These are phyloP conservation scores for Trametes villosa DNA, from an alignment of 768 basidiomycete genomes.

Conservation along the genomic window DNA sequence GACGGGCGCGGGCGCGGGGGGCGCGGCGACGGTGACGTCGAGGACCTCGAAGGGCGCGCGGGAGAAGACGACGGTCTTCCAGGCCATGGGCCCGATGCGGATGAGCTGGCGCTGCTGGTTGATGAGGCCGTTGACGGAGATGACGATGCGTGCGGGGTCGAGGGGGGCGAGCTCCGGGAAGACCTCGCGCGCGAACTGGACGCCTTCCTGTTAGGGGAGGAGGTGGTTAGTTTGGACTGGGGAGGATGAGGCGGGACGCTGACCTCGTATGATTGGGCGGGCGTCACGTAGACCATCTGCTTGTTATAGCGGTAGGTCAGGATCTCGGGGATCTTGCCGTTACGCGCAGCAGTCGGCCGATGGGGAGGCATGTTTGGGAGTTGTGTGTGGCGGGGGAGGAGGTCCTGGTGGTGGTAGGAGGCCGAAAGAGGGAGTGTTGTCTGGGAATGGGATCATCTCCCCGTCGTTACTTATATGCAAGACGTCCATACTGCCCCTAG, in stretches of 20 bases:
- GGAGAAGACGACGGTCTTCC: slow-evolving; percentile 25
- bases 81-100: slow-evolving; percentile 32
- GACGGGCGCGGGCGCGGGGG: slow-evolving; percentile 22
- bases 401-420: background rate
- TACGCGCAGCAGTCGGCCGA: too few species aligned
- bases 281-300: slow-evolving; percentile 34
- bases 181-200: slow-evolving; percentile 23
- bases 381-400: too few species aligned
- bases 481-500: too few species aligned
- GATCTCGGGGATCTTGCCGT: slow-evolving; percentile 20
- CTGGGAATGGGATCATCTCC: too few species aligned
- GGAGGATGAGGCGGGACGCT: background rate
- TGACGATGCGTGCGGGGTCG: slow-evolving; percentile 24
- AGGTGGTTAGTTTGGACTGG: background rate
- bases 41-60: slow-evolving; percentile 35
- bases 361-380: too few species aligned
- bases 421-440: too few species aligned
- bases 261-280: slow-evolving; percentile 30
- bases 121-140: slow-evolving; percentile 31
- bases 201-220: slow-evolving; percentile 23
- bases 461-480: too few species aligned
- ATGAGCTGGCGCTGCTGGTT: slow-evolving; percentile 22
- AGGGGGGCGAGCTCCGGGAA: slow-evolving; percentile 28
- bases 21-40: slow-evolving; percentile 30
- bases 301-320: slow-evolving; percentile 34